These are phyloP conservation scores for Rhamnella rubrinervis DNA, from an alignment of 331 rosid genomes.

Conservation along the genomic window DNA sequence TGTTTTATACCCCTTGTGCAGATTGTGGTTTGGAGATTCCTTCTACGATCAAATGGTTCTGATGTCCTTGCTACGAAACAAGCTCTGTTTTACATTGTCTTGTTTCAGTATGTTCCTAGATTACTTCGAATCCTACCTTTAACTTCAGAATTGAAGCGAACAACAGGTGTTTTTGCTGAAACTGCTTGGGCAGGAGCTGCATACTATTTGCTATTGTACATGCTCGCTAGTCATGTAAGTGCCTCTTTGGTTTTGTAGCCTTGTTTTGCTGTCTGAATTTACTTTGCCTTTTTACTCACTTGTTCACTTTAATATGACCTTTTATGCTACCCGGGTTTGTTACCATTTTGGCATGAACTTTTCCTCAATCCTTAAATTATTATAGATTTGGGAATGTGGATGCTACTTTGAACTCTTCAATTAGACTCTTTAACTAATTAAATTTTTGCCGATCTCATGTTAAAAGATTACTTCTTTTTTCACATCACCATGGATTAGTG, in stretches of 20 bases:
- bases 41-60: slow-evolving; percentile 69
- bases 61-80: slow-evolving; percentile 80
- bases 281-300: slow-evolving; percentile 12
- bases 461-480: background rate
- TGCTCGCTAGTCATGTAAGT: slow-evolving; percentile 99
- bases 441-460: background rate
- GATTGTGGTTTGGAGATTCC: slow-evolving; percentile 96
- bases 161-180: slow-evolving; percentile 96
- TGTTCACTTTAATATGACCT: slow-evolving; percentile 16
- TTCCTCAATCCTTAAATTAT: background rate
- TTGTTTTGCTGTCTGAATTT: slow-evolving; percentile 15
- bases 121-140: slow-evolving; percentile 74
- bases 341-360: slow-evolving; percentile 18
- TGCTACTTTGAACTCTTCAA: background rate
- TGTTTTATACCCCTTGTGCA: slow-evolving; percentile 29
- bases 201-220: slow-evolving; percentile 78
- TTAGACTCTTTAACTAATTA: background rate
- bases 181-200: slow-evolving; percentile 99
- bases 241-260: slow-evolving; percentile 7
- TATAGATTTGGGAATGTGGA: background rate
- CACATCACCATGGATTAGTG: background rate
- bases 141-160: slow-evolving; percentile 93
- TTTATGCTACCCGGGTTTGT: slow-evolving; percentile 1
- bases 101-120: slow-evolving; percentile 89
- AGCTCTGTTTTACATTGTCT: slow-evolving; percentile 80